Evolutionary conservation across 345 rosid genomes (phyloP).

Genomic region (Salix suchowensis): DNA sequence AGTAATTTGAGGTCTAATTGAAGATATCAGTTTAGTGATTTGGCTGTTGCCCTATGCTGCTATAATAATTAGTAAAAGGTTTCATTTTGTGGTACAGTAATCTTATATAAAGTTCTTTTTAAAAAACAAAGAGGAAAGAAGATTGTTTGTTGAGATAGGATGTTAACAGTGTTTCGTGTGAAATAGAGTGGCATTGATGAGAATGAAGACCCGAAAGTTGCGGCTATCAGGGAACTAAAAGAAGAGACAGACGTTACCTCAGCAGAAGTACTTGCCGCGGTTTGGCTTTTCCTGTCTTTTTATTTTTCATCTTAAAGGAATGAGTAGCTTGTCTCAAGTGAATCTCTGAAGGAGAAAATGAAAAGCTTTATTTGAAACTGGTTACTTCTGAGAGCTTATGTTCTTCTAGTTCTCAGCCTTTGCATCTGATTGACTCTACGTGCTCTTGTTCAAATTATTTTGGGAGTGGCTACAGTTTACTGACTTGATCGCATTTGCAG

Average conservation of each 20-base stretch:
- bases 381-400: neutral
- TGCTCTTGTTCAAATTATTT: neutral
- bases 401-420: too few relatives aligned
- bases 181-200: slow-evolving; percentile 86
- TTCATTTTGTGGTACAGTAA: neutral
- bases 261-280: slow-evolving; percentile 80
- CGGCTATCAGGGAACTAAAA: slow-evolving; percentile 78
- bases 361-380: neutral
- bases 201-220: slow-evolving; percentile 79
- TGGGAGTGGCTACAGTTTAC: neutral
- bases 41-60: neutral
- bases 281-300: slow-evolving; percentile 23
- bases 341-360: neutral
- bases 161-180: slow-evolving; percentile 1
- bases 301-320: neutral
- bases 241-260: slow-evolving; percentile 89
- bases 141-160: neutral
- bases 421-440: neutral
- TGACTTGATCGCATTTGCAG: slow-evolving; percentile 28
- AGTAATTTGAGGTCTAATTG: neutral
- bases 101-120: neutral
- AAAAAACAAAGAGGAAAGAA: neutral
- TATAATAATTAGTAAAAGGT: neutral
- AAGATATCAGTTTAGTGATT: neutral
- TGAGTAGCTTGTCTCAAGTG: neutral